A percentile compares a stretch with the other conserved stretches of the same genome.
Evolutionary conservation across 768 basidiomycete species (phyloP).

Genomic region (Porphyrellus cyaneotinctus): DNA sequence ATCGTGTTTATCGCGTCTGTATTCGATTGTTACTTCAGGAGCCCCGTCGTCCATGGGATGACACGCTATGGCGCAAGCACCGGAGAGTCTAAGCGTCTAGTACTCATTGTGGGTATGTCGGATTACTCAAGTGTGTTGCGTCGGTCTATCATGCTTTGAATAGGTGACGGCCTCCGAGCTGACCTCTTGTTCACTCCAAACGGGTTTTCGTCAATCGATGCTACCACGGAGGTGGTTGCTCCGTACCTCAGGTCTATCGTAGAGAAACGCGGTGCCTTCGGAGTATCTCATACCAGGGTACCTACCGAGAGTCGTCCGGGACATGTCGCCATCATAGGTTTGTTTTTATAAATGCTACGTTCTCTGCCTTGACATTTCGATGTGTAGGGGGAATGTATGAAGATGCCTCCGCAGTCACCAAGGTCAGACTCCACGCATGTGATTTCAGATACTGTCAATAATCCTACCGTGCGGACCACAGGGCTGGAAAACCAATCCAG

Average conservation of each 20-base stretch:
- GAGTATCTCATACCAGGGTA: slow-evolving; percentile 80
- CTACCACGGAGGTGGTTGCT: slow-evolving; percentile 58
- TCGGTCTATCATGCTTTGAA: background rate
- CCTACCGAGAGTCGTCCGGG: slow-evolving; percentile 88
- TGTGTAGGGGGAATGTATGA: slow-evolving; percentile 84
- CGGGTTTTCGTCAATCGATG: slow-evolving; percentile 49
- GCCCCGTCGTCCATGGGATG: slow-evolving; percentile 80
- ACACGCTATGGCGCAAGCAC: slow-evolving; percentile 42
- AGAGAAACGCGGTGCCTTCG: slow-evolving; percentile 68
- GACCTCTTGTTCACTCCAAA: slow-evolving; percentile 70
- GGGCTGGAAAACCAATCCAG: slow-evolving; percentile 88
- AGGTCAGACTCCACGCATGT: slow-evolving; percentile 40
- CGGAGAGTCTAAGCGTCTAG: slow-evolving; percentile 65
- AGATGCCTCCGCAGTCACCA: slow-evolving; percentile 83
- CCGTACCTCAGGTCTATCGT: slow-evolving; percentile 70
- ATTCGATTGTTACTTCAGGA: slow-evolving; percentile 88
- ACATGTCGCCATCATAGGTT: slow-evolving; percentile 84
- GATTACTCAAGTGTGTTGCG: background rate
- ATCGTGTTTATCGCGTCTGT: slow-evolving; percentile 64
- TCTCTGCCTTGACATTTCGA: slow-evolving; percentile 3
- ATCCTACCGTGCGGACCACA: slow-evolving; percentile 23
- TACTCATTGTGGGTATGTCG: slow-evolving; percentile 69
- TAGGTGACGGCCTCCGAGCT: slow-evolving; percentile 81
- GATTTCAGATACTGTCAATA: slow-evolving; percentile 3
- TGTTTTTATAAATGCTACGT: slow-evolving; percentile 2